These are phyloP conservation scores for Pichia cactophila DNA, from an alignment of 1,139 yeast species.

Conservation along the genomic window DNA sequence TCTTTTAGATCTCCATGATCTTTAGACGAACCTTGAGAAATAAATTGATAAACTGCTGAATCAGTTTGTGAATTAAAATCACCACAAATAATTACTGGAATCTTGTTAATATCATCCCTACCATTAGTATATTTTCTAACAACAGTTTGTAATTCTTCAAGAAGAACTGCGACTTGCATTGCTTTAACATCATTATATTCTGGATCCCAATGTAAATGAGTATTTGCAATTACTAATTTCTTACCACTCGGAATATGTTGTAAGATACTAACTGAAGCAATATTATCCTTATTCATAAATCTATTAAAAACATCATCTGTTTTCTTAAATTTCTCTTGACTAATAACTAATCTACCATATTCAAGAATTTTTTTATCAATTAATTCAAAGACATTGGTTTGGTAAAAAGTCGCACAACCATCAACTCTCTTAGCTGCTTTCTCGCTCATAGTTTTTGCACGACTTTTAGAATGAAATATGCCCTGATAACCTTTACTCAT, in stretches of 20 bases:
- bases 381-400: constrained; percentile 58
- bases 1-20: constrained; percentile 78
- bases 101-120: constrained; percentile 34
- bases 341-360: constrained; percentile 82
- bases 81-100: constrained; percentile 82
- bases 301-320: constrained; percentile 93
- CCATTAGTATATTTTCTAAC: constrained; percentile 38
- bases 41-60: constrained; percentile 87
- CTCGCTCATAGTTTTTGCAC: constrained; percentile 88
- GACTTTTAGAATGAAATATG: constrained; percentile 74
- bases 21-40: constrained; percentile 69
- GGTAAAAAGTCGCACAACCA: constrained; percentile 93
- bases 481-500: constrained; percentile 72
- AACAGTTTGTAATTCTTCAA: constrained; percentile 75
- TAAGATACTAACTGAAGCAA: constrained; percentile 74
- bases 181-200: constrained; percentile 93
- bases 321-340: constrained; percentile 81
- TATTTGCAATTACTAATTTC: constrained; percentile 68
- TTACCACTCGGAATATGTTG: constrained; percentile 71
- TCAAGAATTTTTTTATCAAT: constrained; percentile 71
- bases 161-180: constrained; percentile 83
- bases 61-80: constrained; percentile 86
- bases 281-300: constrained; percentile 91
- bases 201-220: constrained; percentile 99
- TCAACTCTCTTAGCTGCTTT: constrained; percentile 84